phyloP scores from a whole-genome alignment of 2,329 filamentous ascomycete genomes.

The Pyricularia pennisetigena region DNA sequence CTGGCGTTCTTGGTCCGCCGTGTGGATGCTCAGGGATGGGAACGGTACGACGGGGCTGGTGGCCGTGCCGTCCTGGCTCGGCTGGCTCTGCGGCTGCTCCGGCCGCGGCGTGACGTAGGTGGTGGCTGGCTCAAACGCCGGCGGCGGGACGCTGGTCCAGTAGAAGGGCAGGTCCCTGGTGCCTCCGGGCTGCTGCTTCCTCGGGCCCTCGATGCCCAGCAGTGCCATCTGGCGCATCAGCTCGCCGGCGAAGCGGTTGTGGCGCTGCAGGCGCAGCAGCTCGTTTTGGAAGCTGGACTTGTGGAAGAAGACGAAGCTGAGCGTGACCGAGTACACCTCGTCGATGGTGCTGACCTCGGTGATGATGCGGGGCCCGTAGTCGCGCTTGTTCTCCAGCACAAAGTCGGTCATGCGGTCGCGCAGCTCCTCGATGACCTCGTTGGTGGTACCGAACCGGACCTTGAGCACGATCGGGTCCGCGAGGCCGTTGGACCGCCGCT shows the following conservation, averaged over 20 bases:
- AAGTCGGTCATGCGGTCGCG: constrained; percentile 75
- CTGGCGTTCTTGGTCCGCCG: neutral
- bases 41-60: neutral
- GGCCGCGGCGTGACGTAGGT: neutral
- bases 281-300: constrained; percentile 97
- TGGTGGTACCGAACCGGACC: constrained; percentile 80
- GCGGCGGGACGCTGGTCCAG: constrained; percentile 25
- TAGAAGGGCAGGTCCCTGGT: constrained; percentile 58
- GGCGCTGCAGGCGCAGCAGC: constrained; percentile 73
- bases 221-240: constrained; percentile 80
- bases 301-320: constrained; percentile 96
- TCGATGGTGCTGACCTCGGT: constrained; percentile 65
- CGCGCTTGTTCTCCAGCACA: constrained; percentile 75
- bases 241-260: constrained; percentile 91
- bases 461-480: constrained; percentile 78
- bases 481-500: constrained; percentile 78
- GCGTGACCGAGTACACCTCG: constrained; percentile 73
- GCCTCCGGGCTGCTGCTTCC: constrained; percentile 60
- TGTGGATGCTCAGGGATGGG: constrained; percentile 1
- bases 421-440: constrained; percentile 73
- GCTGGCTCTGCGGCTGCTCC: neutral
- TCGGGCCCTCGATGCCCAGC: constrained; percentile 75
- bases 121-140: constrained; percentile 13
- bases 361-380: constrained; percentile 45
- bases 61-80: neutral